Evolutionary conservation across 768 basidiomycete species (phyloP).

Genomic region (Rubroboletus satanas): DNA sequence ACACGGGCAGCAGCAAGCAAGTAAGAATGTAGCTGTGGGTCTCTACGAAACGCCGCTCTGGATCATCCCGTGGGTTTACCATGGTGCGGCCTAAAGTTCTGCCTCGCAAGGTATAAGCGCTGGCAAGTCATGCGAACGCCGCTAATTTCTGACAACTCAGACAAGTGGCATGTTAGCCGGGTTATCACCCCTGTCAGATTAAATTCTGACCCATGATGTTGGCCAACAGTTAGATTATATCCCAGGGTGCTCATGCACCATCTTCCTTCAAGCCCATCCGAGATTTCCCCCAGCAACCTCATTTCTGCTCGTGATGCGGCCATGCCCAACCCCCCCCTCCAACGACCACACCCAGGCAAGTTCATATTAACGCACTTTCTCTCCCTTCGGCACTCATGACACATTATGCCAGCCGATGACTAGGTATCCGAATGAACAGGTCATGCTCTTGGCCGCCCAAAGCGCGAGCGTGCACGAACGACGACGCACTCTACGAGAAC

Average conservation of each 20-base stretch:
- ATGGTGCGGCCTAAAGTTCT: no score
- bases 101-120: not conserved
- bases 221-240: not conserved
- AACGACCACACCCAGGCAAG: slow-evolving; percentile 7
- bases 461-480: slow-evolving; percentile 17
- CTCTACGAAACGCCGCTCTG: no score
- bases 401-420: not conserved
- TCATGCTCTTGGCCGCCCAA: slow-evolving; percentile 15
- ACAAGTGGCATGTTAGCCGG: not conserved
- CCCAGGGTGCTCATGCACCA: not conserved
- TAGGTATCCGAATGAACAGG: slow-evolving; percentile 7
- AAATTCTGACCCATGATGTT: not conserved
- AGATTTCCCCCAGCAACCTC: not conserved
- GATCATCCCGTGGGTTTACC: no score
- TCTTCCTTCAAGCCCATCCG: not conserved
- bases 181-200: not conserved
- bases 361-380: not conserved
- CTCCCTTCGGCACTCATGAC: not conserved
- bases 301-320: slow-evolving; percentile 2
- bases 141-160: not conserved
- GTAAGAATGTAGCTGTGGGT: no score
- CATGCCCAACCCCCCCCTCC: not conserved
- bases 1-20: no score
- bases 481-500: slow-evolving; percentile 14
- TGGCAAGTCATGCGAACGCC: not conserved